Base-by-base conservation (phyloP, 164 flowering plant genomes). In the Vitis labrusca region DNA sequence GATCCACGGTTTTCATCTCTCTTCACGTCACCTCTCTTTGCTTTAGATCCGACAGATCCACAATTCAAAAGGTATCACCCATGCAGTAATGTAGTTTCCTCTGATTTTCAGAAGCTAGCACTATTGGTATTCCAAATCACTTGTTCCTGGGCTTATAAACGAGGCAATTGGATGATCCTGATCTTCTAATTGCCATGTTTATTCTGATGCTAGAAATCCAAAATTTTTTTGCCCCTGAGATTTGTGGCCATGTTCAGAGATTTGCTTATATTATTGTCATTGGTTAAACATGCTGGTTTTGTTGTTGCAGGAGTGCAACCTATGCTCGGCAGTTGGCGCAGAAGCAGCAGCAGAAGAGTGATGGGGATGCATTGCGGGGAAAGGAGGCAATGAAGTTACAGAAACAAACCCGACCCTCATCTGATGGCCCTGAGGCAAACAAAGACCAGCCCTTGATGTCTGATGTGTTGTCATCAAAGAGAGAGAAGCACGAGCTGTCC, bases 31-130 rank as follows among this genome's bases (percentile, higher is more conserved):
- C 89, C 83, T 66, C 79, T 66, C 50, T 95, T 80, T 88, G 91
- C 96, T 16, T 67, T 89, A 78, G 99, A 95, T 77, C 99, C 99
- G 15, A 93, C 98, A 13, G 96, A 91, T 75, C 97, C 98, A 16
- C 88, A 88, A 50, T 93, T 78, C 75, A 90, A 87, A 83, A 87
- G 98, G 98, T 93, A 85, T 60, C 13, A 48, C 14, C 67, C 11
- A 19, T 52, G 10, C 44, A 44, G 52, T n/a, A 3, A 13, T 32
- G 2, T 63, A 17, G 10, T 17, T 14, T 53, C 37, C 4, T 15
- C 12, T 63, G 10, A 2, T 7, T 37, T 15, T 17, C 23, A 10
- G 2, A 51, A 13, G 4, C 14, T 8, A 32, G 44, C 44, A 37
- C 44, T 37, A 37, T 37, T 3, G 44, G 5, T 37, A 37, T 37